Conservation (phyloP, 257 asterid genomes). For the Solanum medicagineum region DNA sequence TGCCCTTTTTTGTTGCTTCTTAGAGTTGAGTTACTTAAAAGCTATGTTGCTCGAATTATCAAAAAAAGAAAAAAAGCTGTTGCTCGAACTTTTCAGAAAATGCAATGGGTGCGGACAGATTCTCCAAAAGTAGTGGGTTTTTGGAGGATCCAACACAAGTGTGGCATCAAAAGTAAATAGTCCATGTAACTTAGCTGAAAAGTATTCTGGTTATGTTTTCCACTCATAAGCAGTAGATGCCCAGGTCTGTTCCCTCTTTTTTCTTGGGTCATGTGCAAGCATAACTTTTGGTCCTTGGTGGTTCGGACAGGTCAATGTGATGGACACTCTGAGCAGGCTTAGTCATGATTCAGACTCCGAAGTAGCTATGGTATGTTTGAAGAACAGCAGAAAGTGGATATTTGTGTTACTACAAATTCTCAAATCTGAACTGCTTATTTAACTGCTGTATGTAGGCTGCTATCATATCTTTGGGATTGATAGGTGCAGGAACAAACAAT, state of each 20-base stretch:
- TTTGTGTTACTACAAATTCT: not conserved
- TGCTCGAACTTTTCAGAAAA: no score
- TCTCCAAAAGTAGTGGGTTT: no score
- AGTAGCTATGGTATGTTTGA: slow-evolving; percentile 76
- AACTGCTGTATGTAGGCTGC: slow-evolving; percentile 60
- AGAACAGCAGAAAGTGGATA: not conserved
- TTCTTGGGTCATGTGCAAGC: not conserved
- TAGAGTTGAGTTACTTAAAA: not conserved
- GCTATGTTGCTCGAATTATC: no score
- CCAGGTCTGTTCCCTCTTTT: not conserved
- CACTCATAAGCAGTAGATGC: not conserved
- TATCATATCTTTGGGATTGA: slow-evolving; percentile 76
- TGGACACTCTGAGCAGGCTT: slow-evolving; percentile 98
- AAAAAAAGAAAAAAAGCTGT: no score
- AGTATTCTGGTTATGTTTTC: not conserved
- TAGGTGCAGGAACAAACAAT: slow-evolving; percentile 98
- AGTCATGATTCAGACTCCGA: slow-evolving; percentile 95
- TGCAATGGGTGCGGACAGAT: no score
- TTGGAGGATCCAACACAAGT: no score
- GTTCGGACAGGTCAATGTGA: slow-evolving; percentile 75
- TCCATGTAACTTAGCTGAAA: no score
- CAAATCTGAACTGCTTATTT: not conserved
- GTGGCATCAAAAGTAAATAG: no score
- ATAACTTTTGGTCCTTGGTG: slow-evolving; percentile 10
- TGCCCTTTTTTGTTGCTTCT: not conserved